phyloP scores from a whole-genome alignment of 106 monocot species.

The Narthecium ossifragum region DNA sequence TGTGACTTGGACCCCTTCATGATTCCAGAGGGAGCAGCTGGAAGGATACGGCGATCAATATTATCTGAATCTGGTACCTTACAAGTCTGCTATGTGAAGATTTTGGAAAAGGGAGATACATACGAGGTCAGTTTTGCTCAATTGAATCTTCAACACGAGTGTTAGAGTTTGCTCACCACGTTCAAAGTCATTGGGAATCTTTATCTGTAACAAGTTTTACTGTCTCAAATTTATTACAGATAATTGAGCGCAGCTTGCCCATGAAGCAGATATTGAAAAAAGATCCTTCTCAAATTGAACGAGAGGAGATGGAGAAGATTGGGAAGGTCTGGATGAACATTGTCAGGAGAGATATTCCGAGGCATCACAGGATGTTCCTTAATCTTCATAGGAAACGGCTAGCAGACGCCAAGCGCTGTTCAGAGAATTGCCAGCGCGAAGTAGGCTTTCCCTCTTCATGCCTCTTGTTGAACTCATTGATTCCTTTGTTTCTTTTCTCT shows the following conservation, averaged over 20 bases:
- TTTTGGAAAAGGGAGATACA: constrained; percentile 88
- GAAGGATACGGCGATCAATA: constrained; percentile 76
- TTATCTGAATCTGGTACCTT: constrained; percentile 75
- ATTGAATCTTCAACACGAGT: background rate
- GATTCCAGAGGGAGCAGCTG: constrained; percentile 94
- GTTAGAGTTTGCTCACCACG: background rate
- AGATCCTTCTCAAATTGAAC: constrained; percentile 83
- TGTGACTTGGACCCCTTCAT: constrained; percentile 54
- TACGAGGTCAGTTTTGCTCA: constrained; percentile 67
- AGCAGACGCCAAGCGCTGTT: constrained; percentile 76
- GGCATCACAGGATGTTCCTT: constrained; percentile 64
- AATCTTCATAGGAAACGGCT: constrained; percentile 64
- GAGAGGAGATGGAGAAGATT: constrained; percentile 84
- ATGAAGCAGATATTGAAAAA: constrained; percentile 75
- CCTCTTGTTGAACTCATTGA: constrained; percentile 5
- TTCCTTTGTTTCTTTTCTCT: background rate
- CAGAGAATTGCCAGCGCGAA: constrained; percentile 90
- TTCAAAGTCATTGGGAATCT: background rate
- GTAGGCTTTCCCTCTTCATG: too few relatives aligned
- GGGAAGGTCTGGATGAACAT: constrained; percentile 75
- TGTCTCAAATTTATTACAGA: constrained; percentile 28
- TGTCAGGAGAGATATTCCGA: constrained; percentile 72
- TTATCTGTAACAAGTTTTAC: background rate
- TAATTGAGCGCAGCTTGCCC: constrained; percentile 93
- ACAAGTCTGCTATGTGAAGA: constrained; percentile 81